Evolutionary conservation across 148 eudicot species (phyloP).

Genomic region (Rhododendron henanense): DNA sequence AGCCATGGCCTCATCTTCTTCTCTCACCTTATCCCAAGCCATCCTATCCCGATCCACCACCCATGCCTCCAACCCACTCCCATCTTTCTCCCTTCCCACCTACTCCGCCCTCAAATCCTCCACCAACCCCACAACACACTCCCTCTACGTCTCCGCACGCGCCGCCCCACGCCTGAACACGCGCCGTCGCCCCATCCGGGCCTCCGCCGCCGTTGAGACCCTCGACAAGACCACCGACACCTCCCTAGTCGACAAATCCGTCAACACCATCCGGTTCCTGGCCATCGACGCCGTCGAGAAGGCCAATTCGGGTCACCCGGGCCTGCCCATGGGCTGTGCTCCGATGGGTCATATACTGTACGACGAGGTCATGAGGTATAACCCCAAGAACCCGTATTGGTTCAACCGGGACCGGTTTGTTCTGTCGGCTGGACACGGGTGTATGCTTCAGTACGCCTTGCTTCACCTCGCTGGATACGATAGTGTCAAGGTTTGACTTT

Average conservation of each 20-base stretch:
- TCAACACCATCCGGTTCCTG: conserved; percentile 76
- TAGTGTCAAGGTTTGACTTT: conserved; percentile 49
- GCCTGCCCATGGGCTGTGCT: conserved; percentile 97
- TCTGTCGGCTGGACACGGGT: conserved; percentile 92
- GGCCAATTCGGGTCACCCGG: conserved; percentile 99
- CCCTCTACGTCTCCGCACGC: conserved; percentile 6
- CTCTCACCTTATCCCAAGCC: conserved; percentile 51
- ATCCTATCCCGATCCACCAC: conserved; percentile 25
- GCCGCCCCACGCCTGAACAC: conserved; percentile 15
- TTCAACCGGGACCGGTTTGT: conserved; percentile 91
- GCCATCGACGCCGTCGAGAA: conserved; percentile 96
- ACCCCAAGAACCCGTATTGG: conserved; percentile 94
- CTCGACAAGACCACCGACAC: conserved; percentile 32
- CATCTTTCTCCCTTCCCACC: conserved; percentile 36
- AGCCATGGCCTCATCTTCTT: conserved; percentile 58
- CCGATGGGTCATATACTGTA: conserved; percentile 92
- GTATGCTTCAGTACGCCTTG: conserved; percentile 95
- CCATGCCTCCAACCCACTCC: conserved; percentile 7
- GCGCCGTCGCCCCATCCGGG: conserved; percentile 25
- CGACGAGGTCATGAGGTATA: conserved; percentile 85
- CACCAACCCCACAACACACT: conserved; percentile 20
- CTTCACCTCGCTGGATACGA: conserved; percentile 96
- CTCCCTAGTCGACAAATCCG: conserved; percentile 51
- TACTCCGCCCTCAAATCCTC: conserved; percentile 35
- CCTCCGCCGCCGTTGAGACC: conserved; percentile 51